Evolutionary conservation across 2,329 filamentous ascomycete genomes (phyloP), one percentile per base, ranked within the genome.

Genomic region (Hypoxylon sp.): DNA sequence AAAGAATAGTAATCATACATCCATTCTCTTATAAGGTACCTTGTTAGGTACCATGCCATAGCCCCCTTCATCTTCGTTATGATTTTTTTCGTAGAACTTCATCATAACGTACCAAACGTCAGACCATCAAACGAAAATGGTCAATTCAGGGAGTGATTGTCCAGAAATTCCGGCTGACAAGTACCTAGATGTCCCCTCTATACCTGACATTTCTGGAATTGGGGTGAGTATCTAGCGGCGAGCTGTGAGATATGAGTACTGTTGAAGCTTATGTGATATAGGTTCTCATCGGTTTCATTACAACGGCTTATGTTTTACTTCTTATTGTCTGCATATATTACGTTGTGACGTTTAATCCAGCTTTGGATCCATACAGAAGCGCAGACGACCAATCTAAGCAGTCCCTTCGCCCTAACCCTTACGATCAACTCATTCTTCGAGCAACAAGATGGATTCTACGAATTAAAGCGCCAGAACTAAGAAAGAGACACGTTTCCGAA

Each of bases 401-500:
- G 20, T 24, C 41, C 19, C 2, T 13, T 46, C 41, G 41, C 20
- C 19, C 41, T 6, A 46, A 46, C 41, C 41, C 41, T 24, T 46
- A 8, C 20, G 41, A 46, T 46, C 41, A 46, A 19, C 41, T 24
- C 10, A 46, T 46, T 19, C 41, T 46, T 15, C 41, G 20, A 24
- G 11, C 10, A 15, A 46, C 22, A 46, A 22, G 41, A 24, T 24
- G 1, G n/a, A 7, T 46, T 24, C 20, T 46, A 6, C 20, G 19
- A 46, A 46, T 46, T n/a, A 46, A 46, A n/a, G 41, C 19, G 7
- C 41, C 41, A 24, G 20, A 46, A 24, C 19, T 24, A 3, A 46
- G 41, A 15, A 13, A 17, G 19, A 22, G 2, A 13, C 41, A 24
- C 22, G 11, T 46, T 6, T 46, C 41, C 8, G 41, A 24, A 46